Conservation (phyloP, 345 rosid species). For the Rhizophora apiculata region DNA sequence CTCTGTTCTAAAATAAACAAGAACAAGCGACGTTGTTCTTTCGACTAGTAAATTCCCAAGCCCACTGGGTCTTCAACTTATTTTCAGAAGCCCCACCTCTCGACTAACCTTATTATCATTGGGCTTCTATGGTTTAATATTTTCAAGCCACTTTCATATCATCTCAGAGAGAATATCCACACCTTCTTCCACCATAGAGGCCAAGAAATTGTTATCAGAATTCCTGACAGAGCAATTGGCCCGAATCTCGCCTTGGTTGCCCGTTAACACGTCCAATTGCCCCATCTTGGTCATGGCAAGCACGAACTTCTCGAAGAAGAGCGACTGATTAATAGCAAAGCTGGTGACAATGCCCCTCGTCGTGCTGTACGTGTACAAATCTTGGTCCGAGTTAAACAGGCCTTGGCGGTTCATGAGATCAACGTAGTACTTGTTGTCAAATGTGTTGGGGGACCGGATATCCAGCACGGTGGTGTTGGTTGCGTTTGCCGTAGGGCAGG, state of each 20-base stretch:
- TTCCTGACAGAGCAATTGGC: constrained; percentile 67
- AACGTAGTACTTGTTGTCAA: constrained; percentile 82
- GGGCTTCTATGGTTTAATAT: not conserved
- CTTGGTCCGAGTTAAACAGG: constrained; percentile 84
- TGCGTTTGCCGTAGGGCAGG: constrained; percentile 47
- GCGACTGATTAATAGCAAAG: constrained; percentile 48
- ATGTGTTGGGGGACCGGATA: constrained; percentile 56
- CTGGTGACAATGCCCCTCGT: constrained; percentile 60
- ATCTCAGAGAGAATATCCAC: constrained; percentile 35
- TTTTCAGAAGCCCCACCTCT: no score
- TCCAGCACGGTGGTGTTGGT: constrained; percentile 51
- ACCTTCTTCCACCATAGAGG: constrained; percentile 49
- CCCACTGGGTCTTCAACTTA: no score
- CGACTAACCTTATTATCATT: not conserved
- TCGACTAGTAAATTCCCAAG: no score
- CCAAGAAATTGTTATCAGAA: constrained; percentile 30
- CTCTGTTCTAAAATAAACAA: no score
- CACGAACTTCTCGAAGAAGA: constrained; percentile 66
- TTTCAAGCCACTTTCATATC: not conserved
- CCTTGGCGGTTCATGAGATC: constrained; percentile 83
- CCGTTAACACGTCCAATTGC: constrained; percentile 60
- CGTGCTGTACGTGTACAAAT: constrained; percentile 50
- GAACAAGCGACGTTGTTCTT: no score
- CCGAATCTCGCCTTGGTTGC: constrained; percentile 66
- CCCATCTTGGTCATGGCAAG: constrained; percentile 70